Evolutionary conservation across 108 stramenopile genomes (phyloP), one percentile per base, ranked within the genome.

Genomic region (Schizochytrium sp.): DNA sequence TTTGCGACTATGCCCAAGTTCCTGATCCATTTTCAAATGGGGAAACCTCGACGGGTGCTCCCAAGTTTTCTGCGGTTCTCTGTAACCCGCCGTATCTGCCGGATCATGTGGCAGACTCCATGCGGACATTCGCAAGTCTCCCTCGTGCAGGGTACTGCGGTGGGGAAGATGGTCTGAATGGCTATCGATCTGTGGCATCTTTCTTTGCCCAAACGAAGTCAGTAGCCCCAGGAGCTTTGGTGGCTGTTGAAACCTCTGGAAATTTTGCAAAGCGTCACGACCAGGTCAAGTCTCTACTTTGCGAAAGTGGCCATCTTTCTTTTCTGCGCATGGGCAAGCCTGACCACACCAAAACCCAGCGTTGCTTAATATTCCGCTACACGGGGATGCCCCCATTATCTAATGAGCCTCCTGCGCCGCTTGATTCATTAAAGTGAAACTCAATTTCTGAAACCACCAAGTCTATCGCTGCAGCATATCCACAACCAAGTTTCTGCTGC

Each of bases 181-280:
- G 61, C 61, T 64, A 64, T 64, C 61, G 61, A 38, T 38, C 61
- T 4, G 61, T 64, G 0, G 4, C 61, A 4, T 64, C 61, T 4
- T 64, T 64, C 19, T 64, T 64, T n/a, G 61, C 61, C 41, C 61
- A 13, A 4, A 64, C 61, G 19, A 64, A 0, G 8, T 64, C 61
- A 4, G 61, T 64, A 38, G 41, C 7, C 8, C 41, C 38, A 4
- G 12, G 12, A 42, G 61, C 61, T 0, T 42, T 64, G 38, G 17
- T 64, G 8, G 61, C 61, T 10, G 0, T 64, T 0, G 61, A 64
- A 13, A 42, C 42, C 0, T 64, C 61, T 4, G 61, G 61, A 4
- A 64, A 64, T 42, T 64, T 64, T 64, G 7, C 8, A 38, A 64
- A 64, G 61, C 61, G 61, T 42, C 61, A 64, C 61, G 61, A 64